Evolutionary conservation across 2,329 filamentous ascomycete species (phyloP).

Genomic region (Alternaria sp.): DNA sequence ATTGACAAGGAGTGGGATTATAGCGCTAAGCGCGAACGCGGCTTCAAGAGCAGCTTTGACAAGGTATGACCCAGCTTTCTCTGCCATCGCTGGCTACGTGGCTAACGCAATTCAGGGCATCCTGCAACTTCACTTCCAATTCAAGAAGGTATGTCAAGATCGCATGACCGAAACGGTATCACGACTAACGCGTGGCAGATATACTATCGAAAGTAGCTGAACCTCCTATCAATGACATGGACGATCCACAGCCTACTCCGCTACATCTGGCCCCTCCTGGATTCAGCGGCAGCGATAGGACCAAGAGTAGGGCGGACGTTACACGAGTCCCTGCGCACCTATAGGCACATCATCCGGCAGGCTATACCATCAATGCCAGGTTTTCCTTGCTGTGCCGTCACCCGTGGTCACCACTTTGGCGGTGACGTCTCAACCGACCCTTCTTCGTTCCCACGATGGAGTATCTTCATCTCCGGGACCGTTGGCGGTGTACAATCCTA

Average conservation of each 20-base stretch:
- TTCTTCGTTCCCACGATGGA: neutral
- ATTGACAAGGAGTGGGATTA: constrained; percentile 99
- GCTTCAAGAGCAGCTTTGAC: constrained; percentile 96
- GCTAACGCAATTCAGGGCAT: constrained; percentile 72
- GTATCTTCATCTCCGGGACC: neutral
- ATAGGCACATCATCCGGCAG: constrained; percentile 11
- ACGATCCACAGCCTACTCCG: constrained; percentile 4
- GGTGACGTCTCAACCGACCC: constrained; percentile 17
- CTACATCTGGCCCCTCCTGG: neutral
- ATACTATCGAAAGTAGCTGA: constrained; percentile 57
- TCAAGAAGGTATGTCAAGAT: constrained; percentile 81
- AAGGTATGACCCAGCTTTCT: constrained; percentile 71
- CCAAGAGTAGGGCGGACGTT: constrained; percentile 5
- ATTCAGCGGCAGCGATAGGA: neutral
- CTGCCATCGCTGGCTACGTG: neutral
- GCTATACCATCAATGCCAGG: neutral
- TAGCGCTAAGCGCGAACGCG: constrained; percentile 90
- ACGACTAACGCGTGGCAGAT: constrained; percentile 49
- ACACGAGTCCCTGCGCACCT: constrained; percentile 5
- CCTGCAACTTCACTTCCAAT: constrained; percentile 95
- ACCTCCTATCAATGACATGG: neutral
- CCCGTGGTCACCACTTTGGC: constrained; percentile 16
- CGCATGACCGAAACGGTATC: neutral
- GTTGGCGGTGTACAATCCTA: constrained; percentile 25
- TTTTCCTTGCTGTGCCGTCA: constrained; percentile 8